A percentile compares a stretch with the other conserved stretches of the same genome.
These are phyloP conservation scores for Chaetomium sp. DNA, from an alignment of 2,329 filamentous ascomycete genomes.

Conservation along the genomic window DNA sequence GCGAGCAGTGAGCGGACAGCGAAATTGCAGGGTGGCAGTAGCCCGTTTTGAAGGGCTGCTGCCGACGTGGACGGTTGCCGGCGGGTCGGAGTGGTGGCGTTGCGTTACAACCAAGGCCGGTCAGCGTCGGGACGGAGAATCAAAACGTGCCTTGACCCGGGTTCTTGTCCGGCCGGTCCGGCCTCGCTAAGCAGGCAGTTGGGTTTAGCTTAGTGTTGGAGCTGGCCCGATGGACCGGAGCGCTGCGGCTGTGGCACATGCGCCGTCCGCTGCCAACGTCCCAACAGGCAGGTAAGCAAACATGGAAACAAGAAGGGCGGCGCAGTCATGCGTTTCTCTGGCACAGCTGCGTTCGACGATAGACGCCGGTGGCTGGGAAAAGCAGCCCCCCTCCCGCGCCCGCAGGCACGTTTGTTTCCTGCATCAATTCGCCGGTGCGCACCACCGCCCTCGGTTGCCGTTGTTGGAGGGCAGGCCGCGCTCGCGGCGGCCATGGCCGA, in stretches of 20 bases:
- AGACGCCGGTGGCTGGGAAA: slow-evolving; percentile 12
- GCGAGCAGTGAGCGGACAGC: background rate
- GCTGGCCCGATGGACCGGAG: slow-evolving; percentile 18
- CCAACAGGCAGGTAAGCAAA: slow-evolving; percentile 21
- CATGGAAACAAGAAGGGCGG: slow-evolving; percentile 21
- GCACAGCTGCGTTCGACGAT: slow-evolving; percentile 23
- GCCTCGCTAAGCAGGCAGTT: slow-evolving; percentile 23
- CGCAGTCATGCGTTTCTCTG: slow-evolving; percentile 28
- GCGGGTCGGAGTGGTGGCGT: slow-evolving; percentile 14
- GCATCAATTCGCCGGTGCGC: slow-evolving; percentile 7
- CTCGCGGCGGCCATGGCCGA: slow-evolving; percentile 25
- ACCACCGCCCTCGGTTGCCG: slow-evolving; percentile 17
- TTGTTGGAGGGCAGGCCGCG: slow-evolving; percentile 29
- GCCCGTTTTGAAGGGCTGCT: slow-evolving; percentile 15
- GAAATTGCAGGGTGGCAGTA: slow-evolving; percentile 26
- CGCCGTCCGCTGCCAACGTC: slow-evolving; percentile 1
- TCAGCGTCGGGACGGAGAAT: slow-evolving; percentile 20
- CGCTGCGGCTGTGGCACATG: slow-evolving; percentile 18
- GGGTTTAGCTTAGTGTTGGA: background rate
- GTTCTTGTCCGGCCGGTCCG: slow-evolving; percentile 25
- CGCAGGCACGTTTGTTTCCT: slow-evolving; percentile 21
- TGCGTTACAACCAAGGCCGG: slow-evolving; percentile 17
- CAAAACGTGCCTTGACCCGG: slow-evolving; percentile 25
- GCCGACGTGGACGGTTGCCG: background rate
- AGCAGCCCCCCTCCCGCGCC: slow-evolving; percentile 5